Percentiles rank a stretch among this genome's conserved stretches.
phyloP scores from a whole-genome alignment of 75 land plant genomes.

The Adiantum capillusveneris region DNA sequence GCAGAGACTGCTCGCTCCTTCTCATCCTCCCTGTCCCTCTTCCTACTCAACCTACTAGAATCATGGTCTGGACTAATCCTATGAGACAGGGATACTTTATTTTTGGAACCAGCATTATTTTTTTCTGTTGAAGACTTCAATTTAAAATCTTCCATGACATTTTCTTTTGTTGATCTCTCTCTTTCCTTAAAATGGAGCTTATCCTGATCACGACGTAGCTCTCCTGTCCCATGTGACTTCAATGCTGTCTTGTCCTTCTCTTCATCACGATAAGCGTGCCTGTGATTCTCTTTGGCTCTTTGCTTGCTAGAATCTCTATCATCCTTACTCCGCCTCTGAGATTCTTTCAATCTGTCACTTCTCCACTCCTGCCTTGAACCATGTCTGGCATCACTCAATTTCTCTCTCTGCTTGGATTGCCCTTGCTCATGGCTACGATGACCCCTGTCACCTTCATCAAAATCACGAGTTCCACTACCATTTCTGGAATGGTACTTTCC shows the following conservation, averaged over 20 bases:
- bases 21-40: conserved; percentile 5
- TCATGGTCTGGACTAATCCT: not conserved
- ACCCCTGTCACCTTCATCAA: not conserved
- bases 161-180: not conserved
- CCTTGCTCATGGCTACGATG: not conserved
- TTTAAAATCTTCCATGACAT: not conserved
- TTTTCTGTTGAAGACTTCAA: not conserved
- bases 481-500: not conserved
- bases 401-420: not conserved
- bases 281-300: not conserved
- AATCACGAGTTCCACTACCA: not conserved
- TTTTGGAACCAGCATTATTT: not conserved
- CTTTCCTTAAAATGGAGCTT: not conserved
- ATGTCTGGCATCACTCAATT: not conserved
- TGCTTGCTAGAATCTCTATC: not conserved
- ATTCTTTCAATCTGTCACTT: not conserved
- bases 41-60: not conserved
- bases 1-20: not conserved
- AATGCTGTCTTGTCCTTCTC: not conserved
- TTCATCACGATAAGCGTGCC: not conserved
- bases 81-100: not conserved
- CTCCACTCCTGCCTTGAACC: not conserved
- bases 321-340: not conserved
- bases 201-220: not conserved
- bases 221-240: not conserved